These are phyloP conservation scores for Candida mesenterica DNA, from an alignment of 1,139 yeast genomes.

Conservation along the genomic window DNA sequence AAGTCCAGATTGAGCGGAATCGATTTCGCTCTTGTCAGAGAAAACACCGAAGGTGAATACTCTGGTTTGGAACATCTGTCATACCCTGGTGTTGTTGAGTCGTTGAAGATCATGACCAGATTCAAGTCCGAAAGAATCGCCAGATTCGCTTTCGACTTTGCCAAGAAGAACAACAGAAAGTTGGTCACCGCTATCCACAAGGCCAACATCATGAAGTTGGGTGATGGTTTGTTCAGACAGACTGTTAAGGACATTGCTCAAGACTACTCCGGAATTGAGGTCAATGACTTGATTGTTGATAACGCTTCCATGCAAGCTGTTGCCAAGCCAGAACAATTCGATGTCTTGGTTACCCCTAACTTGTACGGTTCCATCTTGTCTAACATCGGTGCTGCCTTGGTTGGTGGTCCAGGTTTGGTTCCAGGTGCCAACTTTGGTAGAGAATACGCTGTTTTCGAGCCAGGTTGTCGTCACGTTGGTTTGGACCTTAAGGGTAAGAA, in stretches of 20 bases:
- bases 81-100: constrained; percentile 97
- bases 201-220: constrained; percentile 98
- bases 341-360: constrained; percentile 96
- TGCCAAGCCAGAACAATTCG: constrained; percentile 96
- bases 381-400: constrained; percentile 96
- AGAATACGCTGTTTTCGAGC: constrained; percentile 97
- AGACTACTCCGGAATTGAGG: constrained; percentile 82
- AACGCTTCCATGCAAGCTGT: constrained; percentile 99
- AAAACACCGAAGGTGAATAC: constrained; percentile 97
- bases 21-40: constrained; percentile 94
- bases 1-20: constrained; percentile 83
- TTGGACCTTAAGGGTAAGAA: constrained; percentile 92
- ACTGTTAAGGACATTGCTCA: constrained; percentile 89
- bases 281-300: constrained; percentile 94
- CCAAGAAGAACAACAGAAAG: constrained; percentile 87
- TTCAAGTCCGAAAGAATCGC: constrained; percentile 96
- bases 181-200: constrained; percentile 96
- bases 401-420: constrained; percentile 98
- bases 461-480: constrained; percentile 99
- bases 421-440: constrained; percentile 99
- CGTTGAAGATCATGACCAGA: constrained; percentile 91
- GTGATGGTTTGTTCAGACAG: constrained; percentile 96
- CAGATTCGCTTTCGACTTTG: constrained; percentile 95
- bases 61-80: constrained; percentile 98
- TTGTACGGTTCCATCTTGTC: constrained; percentile 96